These are phyloP conservation scores for Eucalyptus tenuipes DNA, from an alignment of 345 rosid genomes.

Conservation along the genomic window DNA sequence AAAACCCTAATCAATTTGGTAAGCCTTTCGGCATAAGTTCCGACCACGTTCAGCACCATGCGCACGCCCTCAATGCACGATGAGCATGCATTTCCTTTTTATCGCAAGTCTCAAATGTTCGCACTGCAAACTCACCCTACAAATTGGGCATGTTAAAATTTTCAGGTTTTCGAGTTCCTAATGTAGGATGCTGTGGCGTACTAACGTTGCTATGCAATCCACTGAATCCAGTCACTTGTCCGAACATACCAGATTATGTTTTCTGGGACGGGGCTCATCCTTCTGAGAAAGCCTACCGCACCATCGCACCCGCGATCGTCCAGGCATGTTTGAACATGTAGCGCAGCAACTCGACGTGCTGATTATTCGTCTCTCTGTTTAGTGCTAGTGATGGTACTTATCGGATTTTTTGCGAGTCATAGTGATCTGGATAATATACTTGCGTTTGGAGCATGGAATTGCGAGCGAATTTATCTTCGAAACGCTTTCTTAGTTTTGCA, in stretches of 20 bases:
- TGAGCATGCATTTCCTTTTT: not conserved
- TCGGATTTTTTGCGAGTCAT: not conserved
- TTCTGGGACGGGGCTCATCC: conserved; percentile 22
- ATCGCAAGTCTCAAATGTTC: not conserved
- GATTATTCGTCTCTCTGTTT: not conserved
- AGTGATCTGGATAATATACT: not conserved
- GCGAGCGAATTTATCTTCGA: not conserved
- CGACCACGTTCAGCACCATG: not conserved
- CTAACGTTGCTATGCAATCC: not conserved
- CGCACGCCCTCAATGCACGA: not conserved
- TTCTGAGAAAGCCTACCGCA: conserved; percentile 3
- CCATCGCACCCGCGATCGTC: not conserved
- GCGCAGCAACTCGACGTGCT: not conserved
- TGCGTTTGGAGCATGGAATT: not conserved
- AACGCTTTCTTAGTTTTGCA: not conserved
- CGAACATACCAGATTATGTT: not conserved
- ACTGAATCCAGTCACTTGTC: not conserved
- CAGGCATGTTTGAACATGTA: not conserved
- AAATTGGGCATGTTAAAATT: not conserved
- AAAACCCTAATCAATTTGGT: conserved; percentile 44
- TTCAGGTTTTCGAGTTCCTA: conserved; percentile 3
- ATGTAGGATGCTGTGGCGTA: conserved; percentile 8
- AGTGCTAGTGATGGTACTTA: not conserved
- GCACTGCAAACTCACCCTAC: not conserved
- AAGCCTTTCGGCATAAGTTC: not conserved